Percentiles rank a stretch among this genome's conserved stretches.
Evolutionary conservation across 805 yeast genomes (phyloP).

Genomic region (Millerozyma acaciae): DNA sequence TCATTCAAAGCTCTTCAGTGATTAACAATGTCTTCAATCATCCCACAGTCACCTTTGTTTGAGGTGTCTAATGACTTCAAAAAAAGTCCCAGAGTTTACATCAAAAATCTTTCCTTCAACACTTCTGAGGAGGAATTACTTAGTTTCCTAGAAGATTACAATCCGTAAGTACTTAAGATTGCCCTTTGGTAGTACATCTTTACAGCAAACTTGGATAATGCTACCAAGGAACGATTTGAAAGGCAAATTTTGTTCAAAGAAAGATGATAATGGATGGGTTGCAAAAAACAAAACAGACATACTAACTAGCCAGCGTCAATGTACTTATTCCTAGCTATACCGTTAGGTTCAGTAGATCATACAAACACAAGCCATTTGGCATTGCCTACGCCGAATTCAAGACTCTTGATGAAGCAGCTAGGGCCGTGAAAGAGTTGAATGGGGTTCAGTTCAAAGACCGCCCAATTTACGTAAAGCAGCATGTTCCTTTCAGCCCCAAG

Average conservation of each 20-base stretch:
- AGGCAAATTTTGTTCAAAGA: background rate
- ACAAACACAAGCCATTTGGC: constrained; percentile 50
- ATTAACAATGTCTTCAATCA: constrained; percentile 1
- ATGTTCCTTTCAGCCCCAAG: constrained; percentile 40
- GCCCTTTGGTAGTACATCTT: constrained; percentile 2
- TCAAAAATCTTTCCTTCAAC: constrained; percentile 51
- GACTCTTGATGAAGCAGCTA: constrained; percentile 23
- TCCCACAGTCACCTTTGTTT: constrained; percentile 2
- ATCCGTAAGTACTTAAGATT: constrained; percentile 50
- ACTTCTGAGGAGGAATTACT: constrained; percentile 52
- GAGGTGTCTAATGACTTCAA: constrained; percentile 1
- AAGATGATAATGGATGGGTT: background rate
- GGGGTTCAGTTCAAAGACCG: constrained; percentile 32
- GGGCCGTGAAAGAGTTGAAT: constrained; percentile 23
- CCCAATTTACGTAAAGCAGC: constrained; percentile 34
- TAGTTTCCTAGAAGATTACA: constrained; percentile 34
- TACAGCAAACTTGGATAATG: constrained; percentile 1
- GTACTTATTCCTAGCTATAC: constrained; percentile 56
- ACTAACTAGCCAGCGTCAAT: constrained; percentile 16
- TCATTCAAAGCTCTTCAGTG: too few relatives aligned
- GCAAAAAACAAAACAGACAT: background rate
- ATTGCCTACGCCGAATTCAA: constrained; percentile 41
- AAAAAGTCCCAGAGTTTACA: constrained; percentile 37
- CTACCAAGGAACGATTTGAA: too few relatives aligned
- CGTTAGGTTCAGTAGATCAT: constrained; percentile 40